Evolutionary conservation across 228 moss, liverwort and hornwort species (phyloP), one percentile per base, ranked within the genome.

Genomic region (Sphagnum fallax): DNA sequence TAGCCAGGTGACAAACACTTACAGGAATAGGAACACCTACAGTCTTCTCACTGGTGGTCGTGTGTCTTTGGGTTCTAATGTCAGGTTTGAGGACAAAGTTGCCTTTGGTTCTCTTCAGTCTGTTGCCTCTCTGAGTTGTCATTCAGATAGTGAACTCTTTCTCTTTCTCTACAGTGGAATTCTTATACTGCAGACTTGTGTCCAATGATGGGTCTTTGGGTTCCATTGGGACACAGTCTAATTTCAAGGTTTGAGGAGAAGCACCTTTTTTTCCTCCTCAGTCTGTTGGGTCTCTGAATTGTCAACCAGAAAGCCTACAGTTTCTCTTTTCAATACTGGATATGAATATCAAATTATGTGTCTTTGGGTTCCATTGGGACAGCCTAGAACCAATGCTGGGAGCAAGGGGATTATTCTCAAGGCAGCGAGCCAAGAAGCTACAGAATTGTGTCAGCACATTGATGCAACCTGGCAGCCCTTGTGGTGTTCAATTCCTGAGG

Each of bases 341-440:
- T 32, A 32, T 32, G 32, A 32, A 32, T 32, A 32, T 32, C 32
- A 32, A 32, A 8, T 55, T 55, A 8, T 8, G 12, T 1, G 8
- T 8, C 12, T 55, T 4, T 55, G 55, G 55, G 12, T 12, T 55
- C 9, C 49, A n/a, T 55, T 49, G 57, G 55, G 74, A 62, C 83
- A 97, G 96, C 78, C 80, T 93, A 75, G 86, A 82, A 77, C 73
- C 75, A 65, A 78, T 89, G 65, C 63, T 94, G 73, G 75, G 80
- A 15, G 78, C 83, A 64, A 84, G 83, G 65, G 83, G 82, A 65
- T 8, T 32, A 32, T 79, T 80, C 64, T 70, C 78, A 65, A 78
- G 75, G 75, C 81, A 83, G 75, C 83, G 80, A 62, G 78, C 81
- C 70, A 79, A 89, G 82, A 94, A 78, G 75, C 83, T 98, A 47